These are phyloP conservation scores for Trametes sp. DNA, from an alignment of 1,284 basidiomycete species.

Conservation along the genomic window DNA sequence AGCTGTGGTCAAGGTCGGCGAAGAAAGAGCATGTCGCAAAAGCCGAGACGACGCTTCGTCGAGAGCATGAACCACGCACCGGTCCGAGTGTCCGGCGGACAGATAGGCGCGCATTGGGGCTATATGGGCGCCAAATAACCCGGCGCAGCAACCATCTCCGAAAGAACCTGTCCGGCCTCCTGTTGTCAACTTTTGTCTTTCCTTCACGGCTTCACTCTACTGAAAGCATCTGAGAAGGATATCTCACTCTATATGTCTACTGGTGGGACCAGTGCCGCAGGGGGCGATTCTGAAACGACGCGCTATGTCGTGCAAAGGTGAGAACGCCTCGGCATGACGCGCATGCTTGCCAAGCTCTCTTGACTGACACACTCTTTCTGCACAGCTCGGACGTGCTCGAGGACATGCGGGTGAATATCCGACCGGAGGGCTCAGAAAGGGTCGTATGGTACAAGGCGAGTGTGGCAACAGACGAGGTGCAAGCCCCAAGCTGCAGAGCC, in stretches of 20 bases:
- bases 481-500: neutral
- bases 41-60: no score
- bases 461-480: neutral
- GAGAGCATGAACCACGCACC: neutral
- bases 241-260: neutral
- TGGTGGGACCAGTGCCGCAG: neutral
- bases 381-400: slow-evolving; percentile 78
- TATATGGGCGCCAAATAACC: neutral
- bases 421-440: slow-evolving; percentile 60
- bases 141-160: neutral
- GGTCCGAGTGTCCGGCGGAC: neutral
- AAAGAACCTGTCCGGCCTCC: no score
- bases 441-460: slow-evolving; percentile 80
- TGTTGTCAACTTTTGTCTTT: neutral
- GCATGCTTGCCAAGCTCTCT: neutral
- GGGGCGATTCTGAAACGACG: neutral
- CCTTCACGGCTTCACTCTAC: neutral
- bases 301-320: slow-evolving; percentile 27
- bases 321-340: neutral
- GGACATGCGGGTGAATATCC: slow-evolving; percentile 72
- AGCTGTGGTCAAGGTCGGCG: no score
- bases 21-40: neutral
- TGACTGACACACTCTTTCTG: neutral
- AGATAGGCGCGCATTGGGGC: neutral
- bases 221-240: neutral